Evolutionary conservation across 2,329 filamentous ascomycete species (phyloP).

Genomic region (Torrubiella hemipterigena): DNA sequence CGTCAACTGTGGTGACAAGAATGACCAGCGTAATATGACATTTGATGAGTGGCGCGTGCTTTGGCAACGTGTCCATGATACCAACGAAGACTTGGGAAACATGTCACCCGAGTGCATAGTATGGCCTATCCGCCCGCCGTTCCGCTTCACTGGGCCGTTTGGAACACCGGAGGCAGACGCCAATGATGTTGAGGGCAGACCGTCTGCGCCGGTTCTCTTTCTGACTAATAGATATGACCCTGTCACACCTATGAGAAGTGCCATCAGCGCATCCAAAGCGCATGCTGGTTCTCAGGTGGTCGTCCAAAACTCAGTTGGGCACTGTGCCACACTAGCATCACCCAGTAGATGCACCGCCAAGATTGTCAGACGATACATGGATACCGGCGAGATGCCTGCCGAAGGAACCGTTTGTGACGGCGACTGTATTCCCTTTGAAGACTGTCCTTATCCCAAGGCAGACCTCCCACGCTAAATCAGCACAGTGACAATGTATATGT

Average conservation of each 20-base stretch:
- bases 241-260: constrained; percentile 26
- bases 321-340: constrained; percentile 7
- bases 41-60: constrained; percentile 11
- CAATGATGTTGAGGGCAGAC: constrained; percentile 12
- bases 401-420: constrained; percentile 9
- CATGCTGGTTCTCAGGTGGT: constrained; percentile 12
- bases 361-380: constrained; percentile 10
- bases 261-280: constrained; percentile 8
- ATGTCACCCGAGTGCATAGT: constrained; percentile 20
- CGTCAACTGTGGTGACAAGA: constrained; percentile 11
- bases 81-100: constrained; percentile 14
- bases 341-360: constrained; percentile 10
- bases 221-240: constrained; percentile 25
- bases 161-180: constrained; percentile 7
- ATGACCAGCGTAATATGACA: constrained; percentile 6
- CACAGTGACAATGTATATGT: background rate
- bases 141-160: constrained; percentile 18
- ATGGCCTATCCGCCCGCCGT: constrained; percentile 19
- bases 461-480: background rate
- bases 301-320: constrained; percentile 12
- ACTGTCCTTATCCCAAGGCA: background rate
- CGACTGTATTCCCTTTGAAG: constrained; percentile 10
- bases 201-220: constrained; percentile 23
- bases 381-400: constrained; percentile 10
- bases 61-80: constrained; percentile 8